A percentile compares a stretch with the other conserved stretches of the same genome.
Evolutionary conservation across 2,329 filamentous ascomycete genomes (phyloP).

Genomic region (Cladobotryum protrusum): DNA sequence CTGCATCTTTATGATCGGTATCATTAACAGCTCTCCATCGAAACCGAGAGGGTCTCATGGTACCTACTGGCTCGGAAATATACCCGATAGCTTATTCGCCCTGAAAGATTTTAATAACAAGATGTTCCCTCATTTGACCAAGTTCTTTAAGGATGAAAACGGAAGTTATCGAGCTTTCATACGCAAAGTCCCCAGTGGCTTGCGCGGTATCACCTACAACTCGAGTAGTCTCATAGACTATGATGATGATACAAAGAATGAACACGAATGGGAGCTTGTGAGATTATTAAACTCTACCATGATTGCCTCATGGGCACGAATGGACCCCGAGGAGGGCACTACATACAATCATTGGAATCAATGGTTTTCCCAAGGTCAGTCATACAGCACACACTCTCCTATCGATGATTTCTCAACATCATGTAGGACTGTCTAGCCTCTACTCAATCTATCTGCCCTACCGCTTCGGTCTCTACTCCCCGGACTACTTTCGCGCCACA

Average conservation of each 20-base stretch:
- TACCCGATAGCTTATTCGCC: neutral
- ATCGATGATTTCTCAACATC: neutral
- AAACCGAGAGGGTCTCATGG: neutral
- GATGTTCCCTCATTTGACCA: constrained; percentile 1
- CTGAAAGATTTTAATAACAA: constrained; percentile 4
- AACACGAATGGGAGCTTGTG: constrained; percentile 4
- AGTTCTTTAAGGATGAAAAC: constrained; percentile 5
- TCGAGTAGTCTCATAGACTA: constrained; percentile 1
- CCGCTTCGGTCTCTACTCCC: constrained; percentile 1
- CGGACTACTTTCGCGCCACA: constrained; percentile 6
- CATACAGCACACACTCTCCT: neutral
- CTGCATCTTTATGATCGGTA: constrained; percentile 1
- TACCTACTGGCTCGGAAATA: neutral
- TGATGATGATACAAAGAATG: neutral
- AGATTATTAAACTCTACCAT: neutral
- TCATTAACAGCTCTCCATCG: neutral
- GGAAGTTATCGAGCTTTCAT: neutral
- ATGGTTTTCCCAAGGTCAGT: constrained; percentile 3
- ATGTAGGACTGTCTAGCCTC: constrained; percentile 1
- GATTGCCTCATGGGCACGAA: constrained; percentile 2
- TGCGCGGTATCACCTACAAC: neutral
- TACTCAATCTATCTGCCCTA: constrained; percentile 8
- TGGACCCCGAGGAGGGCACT: constrained; percentile 5
- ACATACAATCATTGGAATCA: neutral
- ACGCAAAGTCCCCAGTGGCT: neutral